These are phyloP conservation scores for Cicer pinnatifidum DNA, from an alignment of 306 rosid species.

Conservation along the genomic window DNA sequence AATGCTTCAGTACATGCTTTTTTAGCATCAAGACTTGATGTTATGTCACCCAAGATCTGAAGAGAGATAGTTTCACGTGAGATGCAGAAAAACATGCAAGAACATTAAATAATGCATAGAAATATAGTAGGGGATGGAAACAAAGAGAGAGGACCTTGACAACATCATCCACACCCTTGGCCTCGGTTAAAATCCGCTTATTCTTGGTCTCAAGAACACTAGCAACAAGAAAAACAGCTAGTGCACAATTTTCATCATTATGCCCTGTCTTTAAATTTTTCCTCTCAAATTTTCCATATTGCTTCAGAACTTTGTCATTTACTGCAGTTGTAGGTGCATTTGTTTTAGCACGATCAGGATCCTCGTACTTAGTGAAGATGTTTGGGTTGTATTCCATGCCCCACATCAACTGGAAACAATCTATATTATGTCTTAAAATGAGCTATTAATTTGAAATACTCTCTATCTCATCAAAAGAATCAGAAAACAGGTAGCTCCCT, in stretches of 20 bases:
- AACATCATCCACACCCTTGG: conserved; percentile 92
- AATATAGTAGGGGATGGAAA: conserved; percentile 18
- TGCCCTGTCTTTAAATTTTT: conserved; percentile 64
- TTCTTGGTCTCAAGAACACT: conserved; percentile 86
- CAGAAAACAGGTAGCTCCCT: conserved; percentile 28
- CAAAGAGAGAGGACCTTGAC: conserved; percentile 58
- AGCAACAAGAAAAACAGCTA: conserved; percentile 85
- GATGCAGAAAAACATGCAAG: conserved; percentile 41
- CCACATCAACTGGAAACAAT: conserved; percentile 97
- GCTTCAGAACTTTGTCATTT: conserved; percentile 66
- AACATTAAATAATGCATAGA: neutral
- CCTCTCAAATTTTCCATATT: conserved; percentile 89
- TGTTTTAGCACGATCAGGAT: conserved; percentile 43
- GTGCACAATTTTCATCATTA: conserved; percentile 55
- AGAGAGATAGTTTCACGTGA: conserved; percentile 46
- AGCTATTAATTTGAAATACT: conserved; percentile 45
- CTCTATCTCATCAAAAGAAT: conserved; percentile 38
- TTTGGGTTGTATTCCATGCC: conserved; percentile 97
- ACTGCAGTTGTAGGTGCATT: conserved; percentile 43
- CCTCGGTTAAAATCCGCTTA: conserved; percentile 75
- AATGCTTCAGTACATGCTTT: conserved; percentile 78
- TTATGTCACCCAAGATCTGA: conserved; percentile 78
- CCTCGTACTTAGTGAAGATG: conserved; percentile 66
- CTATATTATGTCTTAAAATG: conserved; percentile 69
- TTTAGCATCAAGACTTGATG: conserved; percentile 83